Percentiles rank a stretch among this genome's conserved stretches.
phyloP scores from a whole-genome alignment of 805 yeast genomes.

The Blastobotrys robertii region DNA sequence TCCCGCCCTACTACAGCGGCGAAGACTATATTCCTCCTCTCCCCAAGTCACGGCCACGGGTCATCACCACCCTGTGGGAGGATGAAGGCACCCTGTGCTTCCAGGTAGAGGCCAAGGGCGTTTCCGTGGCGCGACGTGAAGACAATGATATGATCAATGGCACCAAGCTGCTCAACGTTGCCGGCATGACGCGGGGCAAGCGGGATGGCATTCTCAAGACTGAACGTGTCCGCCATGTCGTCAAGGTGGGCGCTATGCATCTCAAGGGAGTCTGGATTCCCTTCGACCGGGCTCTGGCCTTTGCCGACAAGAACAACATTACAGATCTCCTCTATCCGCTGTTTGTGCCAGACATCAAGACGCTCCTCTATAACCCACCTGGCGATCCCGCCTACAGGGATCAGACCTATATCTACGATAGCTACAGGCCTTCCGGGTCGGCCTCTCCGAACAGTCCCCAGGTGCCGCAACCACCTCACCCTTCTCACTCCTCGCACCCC shows the following conservation, averaged over 20 bases:
- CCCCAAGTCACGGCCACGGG: slow-evolving; percentile 36
- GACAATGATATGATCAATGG: slow-evolving; percentile 83
- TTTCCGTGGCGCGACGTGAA: slow-evolving; percentile 72
- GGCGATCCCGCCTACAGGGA: neutral
- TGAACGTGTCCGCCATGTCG: slow-evolving; percentile 69
- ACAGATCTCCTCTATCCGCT: slow-evolving; percentile 57
- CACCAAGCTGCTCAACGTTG: slow-evolving; percentile 71
- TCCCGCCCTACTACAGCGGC: too few species aligned
- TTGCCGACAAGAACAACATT: slow-evolving; percentile 74
- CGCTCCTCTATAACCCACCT: slow-evolving; percentile 26
- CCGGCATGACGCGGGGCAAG: slow-evolving; percentile 81
- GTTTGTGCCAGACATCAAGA: slow-evolving; percentile 64
- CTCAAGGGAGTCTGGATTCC: slow-evolving; percentile 89
- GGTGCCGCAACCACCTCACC: neutral
- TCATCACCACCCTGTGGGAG: slow-evolving; percentile 86
- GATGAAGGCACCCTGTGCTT: slow-evolving; percentile 78
- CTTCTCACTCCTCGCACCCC: too few species aligned
- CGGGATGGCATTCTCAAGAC: slow-evolving; percentile 76
- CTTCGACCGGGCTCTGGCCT: slow-evolving; percentile 67
- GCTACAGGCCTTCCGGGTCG: too few species aligned
- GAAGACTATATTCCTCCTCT: too few species aligned
- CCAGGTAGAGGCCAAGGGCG: slow-evolving; percentile 76
- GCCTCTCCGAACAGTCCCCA: neutral
- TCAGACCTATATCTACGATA: neutral
- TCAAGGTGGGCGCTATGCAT: slow-evolving; percentile 81